Evolutionary conservation across 192 early-diverging fungal genomes (phyloP), one percentile per base, ranked within the genome.

Genomic region (Podila minutissima): DNA sequence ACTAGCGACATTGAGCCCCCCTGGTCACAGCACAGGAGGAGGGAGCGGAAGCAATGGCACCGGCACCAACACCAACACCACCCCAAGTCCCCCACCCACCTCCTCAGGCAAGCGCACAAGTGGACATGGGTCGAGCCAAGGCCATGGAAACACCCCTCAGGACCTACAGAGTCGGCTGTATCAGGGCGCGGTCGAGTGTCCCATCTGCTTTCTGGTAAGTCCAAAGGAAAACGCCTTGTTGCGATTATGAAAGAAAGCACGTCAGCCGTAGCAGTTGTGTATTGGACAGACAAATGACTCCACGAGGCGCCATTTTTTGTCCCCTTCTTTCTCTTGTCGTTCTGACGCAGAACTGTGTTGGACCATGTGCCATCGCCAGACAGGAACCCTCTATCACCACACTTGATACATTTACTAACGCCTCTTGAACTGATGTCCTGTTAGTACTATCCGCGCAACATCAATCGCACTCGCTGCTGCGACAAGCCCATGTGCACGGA

Each of bases 401-500:
- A 46, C 41, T 60, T 60, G 22, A 1, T 29, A n/a, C 32, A 32
- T n/a, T 0, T 19, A 28, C 49, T 32, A 20, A 41, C n/a, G 26
- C 51, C 17, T 32, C 17, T 24, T 38, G n/a, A 19, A 22, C 46
- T 46, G 33, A 62, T 33, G 19, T 24, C 58, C 10, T 37, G 0
- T 46, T 72, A 94, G 90, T 97, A 93, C 82, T 98, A 98, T 74
- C 95, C 96, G 20, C 79, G 88, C 66, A 95, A 97, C 84, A 95
- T 95, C 84, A 98, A 98, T 85, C 91, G 93, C 76, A 94, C 96
- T 20, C 84, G 93, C 33, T 98, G 97, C 84, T 98, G 97, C 86
- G 93, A 94, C 77, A 93, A 97, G 74, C 96, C 97, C 10, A 95
- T 98, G 66, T 98, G 97, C 86, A 96, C 96, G 13, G 97, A 98